Evolutionary conservation across 2,329 filamentous ascomycete species (phyloP).

Genomic region (Alternaria postmessia): DNA sequence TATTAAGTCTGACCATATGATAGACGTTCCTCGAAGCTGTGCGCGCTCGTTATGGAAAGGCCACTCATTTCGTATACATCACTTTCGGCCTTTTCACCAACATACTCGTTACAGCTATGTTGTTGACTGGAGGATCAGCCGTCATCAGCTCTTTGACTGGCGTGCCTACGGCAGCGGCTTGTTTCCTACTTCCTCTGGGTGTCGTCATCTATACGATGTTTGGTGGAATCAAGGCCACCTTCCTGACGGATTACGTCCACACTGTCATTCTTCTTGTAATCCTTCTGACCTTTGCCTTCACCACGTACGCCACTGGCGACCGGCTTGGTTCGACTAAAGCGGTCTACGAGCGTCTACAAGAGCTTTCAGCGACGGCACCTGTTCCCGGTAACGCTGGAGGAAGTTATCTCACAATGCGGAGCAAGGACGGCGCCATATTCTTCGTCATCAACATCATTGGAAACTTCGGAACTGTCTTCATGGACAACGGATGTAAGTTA

Average conservation of each 20-base stretch:
- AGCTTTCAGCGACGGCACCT: slow-evolving; percentile 72
- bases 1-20: slow-evolving; percentile 39
- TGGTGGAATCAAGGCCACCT: slow-evolving; percentile 73
- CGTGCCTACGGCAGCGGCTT: slow-evolving; percentile 79
- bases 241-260: slow-evolving; percentile 85
- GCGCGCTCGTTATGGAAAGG: slow-evolving; percentile 78
- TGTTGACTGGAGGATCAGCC: slow-evolving; percentile 82
- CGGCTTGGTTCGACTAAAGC: slow-evolving; percentile 75
- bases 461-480: slow-evolving; percentile 83
- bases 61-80: slow-evolving; percentile 79
- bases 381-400: slow-evolving; percentile 79
- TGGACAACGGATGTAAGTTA: slow-evolving; percentile 74
- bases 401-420: slow-evolving; percentile 88
- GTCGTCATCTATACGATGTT: slow-evolving; percentile 81
- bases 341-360: slow-evolving; percentile 79
- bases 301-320: slow-evolving; percentile 77
- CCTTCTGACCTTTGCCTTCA: slow-evolving; percentile 84
- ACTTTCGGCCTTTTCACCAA: slow-evolving; percentile 82
- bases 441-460: slow-evolving; percentile 90
- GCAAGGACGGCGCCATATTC: slow-evolving; percentile 82
- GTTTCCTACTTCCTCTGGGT: slow-evolving; percentile 81
- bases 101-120: slow-evolving; percentile 88
- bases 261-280: slow-evolving; percentile 85
- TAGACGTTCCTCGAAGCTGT: slow-evolving; percentile 86
- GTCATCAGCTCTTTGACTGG: slow-evolving; percentile 65